Conservation (phyloP, 768 basidiomycete species). For the Kwoniella bestiolae region DNA sequence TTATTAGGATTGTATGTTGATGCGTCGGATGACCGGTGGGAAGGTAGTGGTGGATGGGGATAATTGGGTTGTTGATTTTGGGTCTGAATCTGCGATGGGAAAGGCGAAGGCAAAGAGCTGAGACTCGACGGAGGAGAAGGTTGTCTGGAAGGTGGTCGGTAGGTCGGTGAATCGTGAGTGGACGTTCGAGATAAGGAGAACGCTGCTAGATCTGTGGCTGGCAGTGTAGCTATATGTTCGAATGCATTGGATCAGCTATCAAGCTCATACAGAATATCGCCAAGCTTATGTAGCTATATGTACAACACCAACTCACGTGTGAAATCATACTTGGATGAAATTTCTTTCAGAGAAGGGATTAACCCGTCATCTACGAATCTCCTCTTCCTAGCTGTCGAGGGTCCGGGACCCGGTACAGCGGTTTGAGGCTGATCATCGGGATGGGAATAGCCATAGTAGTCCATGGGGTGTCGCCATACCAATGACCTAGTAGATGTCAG, state of each 20-base stretch:
- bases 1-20: background rate
- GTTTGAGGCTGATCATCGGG: background rate
- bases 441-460: conserved; percentile 1
- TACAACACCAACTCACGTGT: conserved; percentile 34
- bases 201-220: conserved; percentile 21
- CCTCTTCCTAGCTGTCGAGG: conserved; percentile 12
- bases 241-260: background rate
- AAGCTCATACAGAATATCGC: too few species aligned
- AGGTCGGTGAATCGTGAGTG: background rate
- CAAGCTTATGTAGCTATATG: background rate
- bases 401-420: conserved; percentile 14
- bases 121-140: background rate
- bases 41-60: too few species aligned
- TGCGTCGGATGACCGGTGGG: background rate
- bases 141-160: background rate
- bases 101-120: background rate
- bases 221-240: conserved; percentile 13
- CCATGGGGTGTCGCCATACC: conserved; percentile 19
- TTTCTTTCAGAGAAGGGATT: conserved; percentile 19
- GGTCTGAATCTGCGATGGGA: background rate
- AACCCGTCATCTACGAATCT: conserved; percentile 27
- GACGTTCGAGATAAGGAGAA: conserved; percentile 17
- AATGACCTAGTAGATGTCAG: conserved; percentile 13
- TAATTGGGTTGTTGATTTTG: background rate
- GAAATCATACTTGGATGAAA: conserved; percentile 19